Base-by-base conservation (phyloP, 2,329 filamentous ascomycete species). In the Penicillium sp. region DNA sequence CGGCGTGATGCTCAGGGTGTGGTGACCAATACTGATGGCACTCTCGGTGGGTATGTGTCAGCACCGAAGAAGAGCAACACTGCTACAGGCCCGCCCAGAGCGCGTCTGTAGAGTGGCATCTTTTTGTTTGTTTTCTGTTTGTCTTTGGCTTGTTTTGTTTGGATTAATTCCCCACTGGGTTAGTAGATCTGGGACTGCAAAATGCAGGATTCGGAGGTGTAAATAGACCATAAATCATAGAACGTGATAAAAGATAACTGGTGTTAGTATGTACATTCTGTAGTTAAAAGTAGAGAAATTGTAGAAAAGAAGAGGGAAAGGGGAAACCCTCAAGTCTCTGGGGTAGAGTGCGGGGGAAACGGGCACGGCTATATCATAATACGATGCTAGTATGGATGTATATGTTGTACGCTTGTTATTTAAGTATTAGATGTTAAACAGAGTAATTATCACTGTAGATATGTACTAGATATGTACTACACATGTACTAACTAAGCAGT, bases 21-120 rank as follows among this genome's bases (percentile, higher is more conserved):
- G 8, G 73, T 87, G 39, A 69, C 78, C 33, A 86, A 87, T 65
- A 75, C 78, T 11, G 84, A 87, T 63, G 85, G 86, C 64, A 69
- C 76, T 47, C 76, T 78, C 61, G 84, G 80, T n/a, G 83, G 83
- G 1, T 85, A 85, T 65, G 65, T 78, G 54, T 78, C 78, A 53
- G 83, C 83, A 25, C 83, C 83, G 1, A 84, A 84, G 78, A 85
- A 85, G 79, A 79, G 76, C 46, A 68, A 74, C 47, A 63, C 57
- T 43, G 57, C 71, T 19, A 71, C 68, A 29, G 71, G 69, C 15
- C 65, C 67, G 5, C 60, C 58, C 31, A 65, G 66, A 43, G 67
- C 70, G 33, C 67, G 66, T 46, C 61, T 74, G 53, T 74, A 67
- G 58, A 53, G 21, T 40, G 21, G 1, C 10, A 9, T 27, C 16